Conservation (phyloP, 164 flowering plant species). For the Taxillus chinensis region DNA sequence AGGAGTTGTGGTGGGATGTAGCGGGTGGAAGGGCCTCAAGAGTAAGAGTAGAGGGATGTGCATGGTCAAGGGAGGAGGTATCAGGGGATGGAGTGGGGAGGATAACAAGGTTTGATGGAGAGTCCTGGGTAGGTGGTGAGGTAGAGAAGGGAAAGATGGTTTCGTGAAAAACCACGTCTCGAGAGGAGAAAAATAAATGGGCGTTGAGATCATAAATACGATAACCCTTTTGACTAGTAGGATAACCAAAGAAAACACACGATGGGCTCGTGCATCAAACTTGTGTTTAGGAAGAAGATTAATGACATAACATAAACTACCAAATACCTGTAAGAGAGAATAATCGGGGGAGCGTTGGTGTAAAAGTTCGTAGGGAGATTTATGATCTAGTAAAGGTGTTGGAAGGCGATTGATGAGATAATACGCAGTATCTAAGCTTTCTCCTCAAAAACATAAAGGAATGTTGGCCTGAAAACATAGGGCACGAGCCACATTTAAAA, state of each 20-base stretch:
- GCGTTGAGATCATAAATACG: conserved; percentile 7
- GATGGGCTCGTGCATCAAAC: neutral
- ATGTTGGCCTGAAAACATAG: conserved; percentile 4
- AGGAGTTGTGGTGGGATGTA: too few species aligned
- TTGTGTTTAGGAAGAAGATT: conserved; percentile 2
- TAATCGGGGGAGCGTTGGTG: neutral
- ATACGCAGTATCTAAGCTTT: neutral
- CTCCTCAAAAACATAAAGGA: conserved; percentile 8
- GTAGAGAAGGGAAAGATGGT: too few species aligned
- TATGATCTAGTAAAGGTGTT: conserved; percentile 1
- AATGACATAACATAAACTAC: neutral
- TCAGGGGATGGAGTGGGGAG: too few species aligned
- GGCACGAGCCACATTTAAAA: conserved; percentile 8
- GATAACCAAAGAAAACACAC: conserved; percentile 7
- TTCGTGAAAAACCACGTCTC: conserved; percentile 6
- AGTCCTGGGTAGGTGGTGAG: too few species aligned
- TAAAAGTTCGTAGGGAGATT: neutral
- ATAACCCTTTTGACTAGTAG: conserved; percentile 6
- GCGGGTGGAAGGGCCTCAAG: too few species aligned
- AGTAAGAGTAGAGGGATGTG: too few species aligned
- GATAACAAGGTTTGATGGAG: too few species aligned
- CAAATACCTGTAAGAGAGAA: neutral
- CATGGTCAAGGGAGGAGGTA: too few species aligned
- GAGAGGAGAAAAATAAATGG: neutral
- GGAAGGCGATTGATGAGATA: conserved; percentile 5